These are phyloP conservation scores for Ophiocordyceps unilateralis DNA, from an alignment of 2,329 filamentous ascomycete genomes.

Conservation along the genomic window DNA sequence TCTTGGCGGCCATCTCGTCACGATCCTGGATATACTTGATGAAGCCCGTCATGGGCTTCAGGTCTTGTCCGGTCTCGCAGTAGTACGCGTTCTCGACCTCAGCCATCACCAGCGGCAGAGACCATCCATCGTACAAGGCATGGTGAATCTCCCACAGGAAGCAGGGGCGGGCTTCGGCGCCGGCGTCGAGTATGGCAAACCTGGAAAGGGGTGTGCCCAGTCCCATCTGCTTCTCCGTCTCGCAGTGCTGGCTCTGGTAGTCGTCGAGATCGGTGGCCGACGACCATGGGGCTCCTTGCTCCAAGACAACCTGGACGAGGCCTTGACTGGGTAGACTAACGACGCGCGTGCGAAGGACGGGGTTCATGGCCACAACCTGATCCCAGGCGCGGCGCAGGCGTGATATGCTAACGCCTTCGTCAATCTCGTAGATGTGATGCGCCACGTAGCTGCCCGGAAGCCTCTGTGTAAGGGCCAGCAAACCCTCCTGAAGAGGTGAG, in stretches of 20 bases:
- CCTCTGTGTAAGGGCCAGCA: slow-evolving; percentile 3
- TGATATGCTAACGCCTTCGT: neutral
- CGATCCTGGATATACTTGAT: slow-evolving; percentile 23
- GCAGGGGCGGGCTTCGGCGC: neutral
- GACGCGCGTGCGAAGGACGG: slow-evolving; percentile 3
- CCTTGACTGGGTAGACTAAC: slow-evolving; percentile 9
- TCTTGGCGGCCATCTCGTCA: slow-evolving; percentile 8
- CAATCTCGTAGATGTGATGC: slow-evolving; percentile 1
- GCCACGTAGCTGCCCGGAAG: slow-evolving; percentile 3
- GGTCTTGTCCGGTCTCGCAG: neutral
- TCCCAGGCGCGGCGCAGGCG: slow-evolving; percentile 3
- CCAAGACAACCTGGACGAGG: slow-evolving; percentile 22
- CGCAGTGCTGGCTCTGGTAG: slow-evolving; percentile 15
- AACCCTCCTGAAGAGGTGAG: slow-evolving; percentile 4
- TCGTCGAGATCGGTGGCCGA: slow-evolving; percentile 12
- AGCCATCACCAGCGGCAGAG: slow-evolving; percentile 18
- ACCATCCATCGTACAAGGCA: slow-evolving; percentile 34
- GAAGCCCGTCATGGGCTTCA: slow-evolving; percentile 17
- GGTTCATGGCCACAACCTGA: slow-evolving; percentile 1
- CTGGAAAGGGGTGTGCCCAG: slow-evolving; percentile 7
- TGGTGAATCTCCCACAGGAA: slow-evolving; percentile 29
- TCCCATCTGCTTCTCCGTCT: slow-evolving; percentile 7
- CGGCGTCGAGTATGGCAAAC: slow-evolving; percentile 4
- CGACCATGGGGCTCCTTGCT: slow-evolving; percentile 14
- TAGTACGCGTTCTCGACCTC: slow-evolving; percentile 5